These are phyloP conservation scores for Capsicum chinense DNA, from an alignment of 257 asterid species.

Conservation along the genomic window DNA sequence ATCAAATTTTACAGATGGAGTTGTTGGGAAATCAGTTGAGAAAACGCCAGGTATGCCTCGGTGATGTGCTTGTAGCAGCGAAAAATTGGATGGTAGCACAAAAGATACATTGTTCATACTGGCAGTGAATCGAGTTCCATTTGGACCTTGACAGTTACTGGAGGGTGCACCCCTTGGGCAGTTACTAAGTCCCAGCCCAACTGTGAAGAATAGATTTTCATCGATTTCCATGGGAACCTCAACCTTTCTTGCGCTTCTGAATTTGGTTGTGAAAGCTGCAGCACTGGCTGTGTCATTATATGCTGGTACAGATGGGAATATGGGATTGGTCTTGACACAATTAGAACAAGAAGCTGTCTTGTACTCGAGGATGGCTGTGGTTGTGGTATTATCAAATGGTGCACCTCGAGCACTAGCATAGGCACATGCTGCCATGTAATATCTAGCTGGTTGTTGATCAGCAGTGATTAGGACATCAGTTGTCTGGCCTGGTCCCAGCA, in stretches of 20 bases:
- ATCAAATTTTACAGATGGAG: slow-evolving; percentile 65
- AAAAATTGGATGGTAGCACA: slow-evolving; percentile 71
- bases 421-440: slow-evolving; percentile 87
- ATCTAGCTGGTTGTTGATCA: slow-evolving; percentile 64
- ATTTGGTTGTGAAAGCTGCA: slow-evolving; percentile 69
- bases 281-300: slow-evolving; percentile 81
- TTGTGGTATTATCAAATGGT: slow-evolving; percentile 86
- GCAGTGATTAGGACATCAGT: slow-evolving; percentile 83
- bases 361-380: slow-evolving; percentile 88
- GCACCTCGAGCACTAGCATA: slow-evolving; percentile 85
- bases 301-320: slow-evolving; percentile 64
- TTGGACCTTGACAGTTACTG: slow-evolving; percentile 81
- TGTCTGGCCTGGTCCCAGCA: slow-evolving; percentile 98
- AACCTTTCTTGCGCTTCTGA: slow-evolving; percentile 65
- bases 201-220: slow-evolving; percentile 70
- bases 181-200: slow-evolving; percentile 72
- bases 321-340: slow-evolving; percentile 44
- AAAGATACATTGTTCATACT: slow-evolving; percentile 94
- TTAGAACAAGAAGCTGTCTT: slow-evolving; percentile 56
- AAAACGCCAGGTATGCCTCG: slow-evolving; percentile 79
- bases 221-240: slow-evolving; percentile 72
- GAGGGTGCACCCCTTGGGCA: slow-evolving; percentile 60
- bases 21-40: slow-evolving; percentile 74
- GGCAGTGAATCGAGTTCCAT: slow-evolving; percentile 80
- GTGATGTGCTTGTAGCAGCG: slow-evolving; percentile 79